Evolutionary conservation across 2,329 filamentous ascomycete species (phyloP).

Genomic region (Colletotrichum caudatum): DNA sequence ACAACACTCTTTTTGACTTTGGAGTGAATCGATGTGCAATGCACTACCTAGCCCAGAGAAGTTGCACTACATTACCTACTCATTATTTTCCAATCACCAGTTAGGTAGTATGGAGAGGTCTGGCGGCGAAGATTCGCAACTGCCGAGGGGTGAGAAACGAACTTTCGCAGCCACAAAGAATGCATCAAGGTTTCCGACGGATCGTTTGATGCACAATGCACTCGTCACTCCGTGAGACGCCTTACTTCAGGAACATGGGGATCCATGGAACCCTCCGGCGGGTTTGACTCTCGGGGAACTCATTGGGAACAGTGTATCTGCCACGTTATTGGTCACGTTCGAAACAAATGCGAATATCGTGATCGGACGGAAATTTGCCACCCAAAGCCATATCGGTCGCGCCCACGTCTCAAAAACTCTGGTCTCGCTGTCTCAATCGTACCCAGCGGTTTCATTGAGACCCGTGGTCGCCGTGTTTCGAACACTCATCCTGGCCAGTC

Average conservation of each 20-base stretch:
- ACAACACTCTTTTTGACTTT: neutral
- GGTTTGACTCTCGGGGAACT: neutral
- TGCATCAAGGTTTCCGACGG: constrained; percentile 1
- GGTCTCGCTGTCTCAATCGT: too few relatives aligned
- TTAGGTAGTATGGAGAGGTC: neutral
- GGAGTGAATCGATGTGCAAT: neutral
- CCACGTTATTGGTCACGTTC: neutral
- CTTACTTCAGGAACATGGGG: neutral
- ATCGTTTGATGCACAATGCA: constrained; percentile 6
- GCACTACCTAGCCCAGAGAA: neutral
- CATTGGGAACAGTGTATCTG: neutral
- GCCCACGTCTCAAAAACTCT: neutral
- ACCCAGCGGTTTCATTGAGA: neutral
- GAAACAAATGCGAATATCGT: neutral
- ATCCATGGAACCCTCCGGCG: neutral
- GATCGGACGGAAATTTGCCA: neutral
- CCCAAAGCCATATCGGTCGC: neutral
- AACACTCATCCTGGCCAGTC: neutral
- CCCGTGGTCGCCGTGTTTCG: neutral
- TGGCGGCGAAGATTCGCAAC: neutral
- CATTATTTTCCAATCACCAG: neutral
- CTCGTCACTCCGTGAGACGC: neutral
- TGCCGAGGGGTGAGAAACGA: neutral
- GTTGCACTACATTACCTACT: neutral
- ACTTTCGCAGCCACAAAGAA: neutral